These are phyloP conservation scores for Boletellus ananiceps DNA, from an alignment of 768 basidiomycete species.

Conservation along the genomic window DNA sequence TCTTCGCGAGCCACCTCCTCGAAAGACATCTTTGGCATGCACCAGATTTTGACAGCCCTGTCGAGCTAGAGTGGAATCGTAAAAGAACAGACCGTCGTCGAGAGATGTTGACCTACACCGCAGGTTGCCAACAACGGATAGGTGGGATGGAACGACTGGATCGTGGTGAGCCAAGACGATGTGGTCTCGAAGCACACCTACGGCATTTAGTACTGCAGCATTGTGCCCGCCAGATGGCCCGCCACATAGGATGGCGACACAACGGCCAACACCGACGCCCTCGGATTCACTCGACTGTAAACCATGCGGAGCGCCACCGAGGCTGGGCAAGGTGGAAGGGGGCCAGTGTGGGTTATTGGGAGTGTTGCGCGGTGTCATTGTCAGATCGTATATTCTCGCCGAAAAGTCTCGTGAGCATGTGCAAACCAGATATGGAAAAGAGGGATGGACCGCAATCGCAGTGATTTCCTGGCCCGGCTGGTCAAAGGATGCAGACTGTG, in stretches of 20 bases:
- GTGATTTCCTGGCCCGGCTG: slow-evolving; percentile 51
- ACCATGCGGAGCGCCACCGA: slow-evolving; percentile 67
- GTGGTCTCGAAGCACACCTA: slow-evolving; percentile 25
- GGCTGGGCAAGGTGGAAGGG: slow-evolving; percentile 43
- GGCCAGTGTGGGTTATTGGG: slow-evolving; percentile 59
- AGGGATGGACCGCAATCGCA: slow-evolving; percentile 62
- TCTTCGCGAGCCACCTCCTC: slow-evolving; percentile 56
- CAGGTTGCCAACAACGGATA: slow-evolving; percentile 71
- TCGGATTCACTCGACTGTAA: slow-evolving; percentile 55
- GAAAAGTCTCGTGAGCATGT: slow-evolving; percentile 73
- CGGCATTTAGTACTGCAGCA: slow-evolving; percentile 64
- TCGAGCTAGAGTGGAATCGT: slow-evolving; percentile 48
- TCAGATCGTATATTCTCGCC: slow-evolving; percentile 64
- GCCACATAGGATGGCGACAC: slow-evolving; percentile 61
- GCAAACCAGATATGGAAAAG: slow-evolving; percentile 53
- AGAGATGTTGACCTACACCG: slow-evolving; percentile 46
- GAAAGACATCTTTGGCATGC: slow-evolving; percentile 38
- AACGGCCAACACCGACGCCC: slow-evolving; percentile 55
- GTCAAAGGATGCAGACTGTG: slow-evolving; percentile 4
- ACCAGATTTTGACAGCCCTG: slow-evolving; percentile 73
- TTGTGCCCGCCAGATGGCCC: slow-evolving; percentile 70
- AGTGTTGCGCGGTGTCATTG: slow-evolving; percentile 26
- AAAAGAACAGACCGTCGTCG: slow-evolving; percentile 1
- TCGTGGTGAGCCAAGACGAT: slow-evolving; percentile 1
- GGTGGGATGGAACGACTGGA: slow-evolving; percentile 63